Percentiles rank a stretch among this genome's conserved stretches.
These are phyloP conservation scores for Leishmania tropica DNA, from an alignment of 208 protist genomes.

Conservation along the genomic window DNA sequence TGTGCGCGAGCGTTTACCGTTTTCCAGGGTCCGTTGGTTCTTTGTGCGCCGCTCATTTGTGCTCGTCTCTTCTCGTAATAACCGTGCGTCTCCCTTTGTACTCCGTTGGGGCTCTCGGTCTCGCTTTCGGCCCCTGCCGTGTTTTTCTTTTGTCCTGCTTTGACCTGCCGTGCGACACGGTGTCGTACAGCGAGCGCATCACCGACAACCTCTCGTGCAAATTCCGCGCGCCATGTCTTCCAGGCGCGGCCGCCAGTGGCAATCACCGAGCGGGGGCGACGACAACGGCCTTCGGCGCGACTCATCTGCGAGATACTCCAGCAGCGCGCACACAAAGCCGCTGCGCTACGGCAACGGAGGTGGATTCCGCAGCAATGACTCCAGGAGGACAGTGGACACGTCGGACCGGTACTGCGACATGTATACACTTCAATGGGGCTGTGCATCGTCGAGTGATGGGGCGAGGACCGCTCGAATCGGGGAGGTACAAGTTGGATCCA, in stretches of 20 bases:
- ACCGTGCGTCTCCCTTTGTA: background rate
- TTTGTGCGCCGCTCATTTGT: background rate
- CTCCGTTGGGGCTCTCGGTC: slow-evolving; percentile 6
- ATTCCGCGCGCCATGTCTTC: slow-evolving; percentile 30
- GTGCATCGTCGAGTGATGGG: background rate
- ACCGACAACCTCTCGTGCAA: slow-evolving; percentile 20
- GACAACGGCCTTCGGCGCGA: too few species aligned
- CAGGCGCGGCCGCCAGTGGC: slow-evolving; percentile 5
- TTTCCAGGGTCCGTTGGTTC: background rate
- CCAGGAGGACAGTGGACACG: background rate
- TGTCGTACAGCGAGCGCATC: background rate
- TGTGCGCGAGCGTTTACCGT: background rate
- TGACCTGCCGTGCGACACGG: background rate
- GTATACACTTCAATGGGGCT: background rate
- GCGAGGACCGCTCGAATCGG: background rate
- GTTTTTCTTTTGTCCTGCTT: slow-evolving; percentile 11
- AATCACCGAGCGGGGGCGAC: background rate
- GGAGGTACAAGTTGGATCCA: background rate
- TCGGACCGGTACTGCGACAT: background rate
- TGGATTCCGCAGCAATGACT: background rate
- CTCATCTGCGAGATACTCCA: background rate
- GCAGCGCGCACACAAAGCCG: background rate
- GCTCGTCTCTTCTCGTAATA: slow-evolving; percentile 14
- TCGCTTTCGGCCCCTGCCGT: slow-evolving; percentile 5
- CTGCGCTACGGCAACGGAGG: slow-evolving; percentile 17